Base-by-base conservation (phyloP, 306 rosid species). In the Pyrus betulifolia region DNA sequence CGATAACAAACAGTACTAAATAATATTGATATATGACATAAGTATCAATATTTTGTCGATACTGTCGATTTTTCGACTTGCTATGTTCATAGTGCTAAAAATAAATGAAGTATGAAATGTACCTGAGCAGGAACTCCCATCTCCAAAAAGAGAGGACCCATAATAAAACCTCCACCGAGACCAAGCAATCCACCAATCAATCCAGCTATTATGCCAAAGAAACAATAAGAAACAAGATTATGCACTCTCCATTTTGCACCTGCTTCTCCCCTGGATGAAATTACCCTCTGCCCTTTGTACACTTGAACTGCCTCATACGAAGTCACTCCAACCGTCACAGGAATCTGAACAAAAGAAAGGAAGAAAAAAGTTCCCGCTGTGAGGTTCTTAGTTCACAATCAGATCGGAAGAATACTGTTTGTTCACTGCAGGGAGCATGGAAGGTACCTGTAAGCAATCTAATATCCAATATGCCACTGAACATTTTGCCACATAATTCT, bases 71-170 rank as follows among this genome's bases (percentile, higher is more conserved):
- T 45, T 11, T 45, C 2, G 42, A 38, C 42, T 38, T 38, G 42
- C 42, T 38, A 38, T 7, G 42, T 38, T 38, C 42, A 38, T 38
- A 38, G 42, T 38, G 42, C 42, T 38, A 38, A 38, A 38, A 38
- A 38, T 38, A 38, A 38, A 38, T 38, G 76, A 74, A 60, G 57
- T 8, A 54, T 18, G 14, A 17, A 57, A 28, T 5, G 45, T 45
- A 91, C 96, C 84, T 87, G 96, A 83, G 96, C 93, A 64, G 96
- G 96, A 22, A 87, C 71, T 75, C 93, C 96, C 13, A 91, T 85
- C 84, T 91, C 96, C 66, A 91, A 77, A 81, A 91, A 91, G 40
- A 91, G 79, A 13, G 96, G 96, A 46, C 90, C 90, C 91, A 91
- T 91, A 71, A 91, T 75, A 30, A 84, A 91, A 18, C 96, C 96